phyloP scores from a whole-genome alignment of 2,329 filamentous ascomycete species.

The Salinomyces thailandicus region DNA sequence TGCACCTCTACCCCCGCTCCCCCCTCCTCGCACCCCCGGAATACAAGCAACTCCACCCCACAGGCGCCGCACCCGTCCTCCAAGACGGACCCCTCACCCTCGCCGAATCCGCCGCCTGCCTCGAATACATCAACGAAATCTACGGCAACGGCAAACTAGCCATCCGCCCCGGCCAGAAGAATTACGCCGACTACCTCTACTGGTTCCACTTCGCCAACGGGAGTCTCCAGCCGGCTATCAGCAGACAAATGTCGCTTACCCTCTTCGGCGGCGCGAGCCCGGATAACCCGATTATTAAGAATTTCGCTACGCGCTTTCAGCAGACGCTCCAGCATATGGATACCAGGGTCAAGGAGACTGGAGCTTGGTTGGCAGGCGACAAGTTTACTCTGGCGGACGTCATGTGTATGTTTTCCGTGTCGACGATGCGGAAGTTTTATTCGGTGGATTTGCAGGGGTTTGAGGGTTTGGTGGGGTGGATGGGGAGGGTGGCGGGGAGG shows the following conservation, averaged over 20 bases:
- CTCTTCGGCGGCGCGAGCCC: neutral
- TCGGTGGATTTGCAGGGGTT: slow-evolving; percentile 14
- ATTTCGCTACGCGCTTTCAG: slow-evolving; percentile 27
- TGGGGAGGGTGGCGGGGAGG: slow-evolving; percentile 18
- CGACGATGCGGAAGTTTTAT: slow-evolving; percentile 43
- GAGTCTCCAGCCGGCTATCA: slow-evolving; percentile 30
- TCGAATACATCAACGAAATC: slow-evolving; percentile 19
- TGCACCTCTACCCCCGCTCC: slow-evolving; percentile 37
- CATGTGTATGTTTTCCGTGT: slow-evolving; percentile 51
- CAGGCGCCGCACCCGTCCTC: slow-evolving; percentile 5
- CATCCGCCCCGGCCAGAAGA: slow-evolving; percentile 34
- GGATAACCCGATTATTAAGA: slow-evolving; percentile 22
- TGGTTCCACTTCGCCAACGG: slow-evolving; percentile 41
- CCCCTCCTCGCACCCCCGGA: slow-evolving; percentile 28
- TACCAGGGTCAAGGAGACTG: slow-evolving; percentile 34
- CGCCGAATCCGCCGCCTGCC: slow-evolving; percentile 3
- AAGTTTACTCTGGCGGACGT: slow-evolving; percentile 57
- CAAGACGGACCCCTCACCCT: slow-evolving; percentile 4
- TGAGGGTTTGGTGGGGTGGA: slow-evolving; percentile 19
- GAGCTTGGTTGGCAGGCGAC: slow-evolving; percentile 48
- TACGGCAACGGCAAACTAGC: slow-evolving; percentile 43
- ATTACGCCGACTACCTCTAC: slow-evolving; percentile 52
- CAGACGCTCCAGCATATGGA: slow-evolving; percentile 39
- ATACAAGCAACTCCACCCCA: slow-evolving; percentile 7
- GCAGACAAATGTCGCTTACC: slow-evolving; percentile 18